Conservation (phyloP, 2,329 filamentous ascomycete species). For the Ilyonectria mors-panacis region DNA sequence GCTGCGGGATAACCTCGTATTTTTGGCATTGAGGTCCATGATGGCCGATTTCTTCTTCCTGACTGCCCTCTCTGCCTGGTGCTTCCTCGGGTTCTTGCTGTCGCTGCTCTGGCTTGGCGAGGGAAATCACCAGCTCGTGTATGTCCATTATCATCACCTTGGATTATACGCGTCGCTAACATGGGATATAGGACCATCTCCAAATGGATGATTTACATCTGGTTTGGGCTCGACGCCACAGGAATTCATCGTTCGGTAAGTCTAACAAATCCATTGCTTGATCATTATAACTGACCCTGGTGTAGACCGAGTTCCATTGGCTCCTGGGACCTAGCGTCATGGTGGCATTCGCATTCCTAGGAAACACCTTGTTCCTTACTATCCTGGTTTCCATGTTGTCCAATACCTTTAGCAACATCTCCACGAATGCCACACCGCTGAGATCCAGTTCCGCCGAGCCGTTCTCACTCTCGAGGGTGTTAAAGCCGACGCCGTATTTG, state of each 20-base stretch:
- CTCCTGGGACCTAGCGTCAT: constrained; percentile 85
- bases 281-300: constrained; percentile 20
- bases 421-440: constrained; percentile 81
- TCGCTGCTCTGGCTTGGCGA: constrained; percentile 85
- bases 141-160: constrained; percentile 42
- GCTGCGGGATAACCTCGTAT: constrained; percentile 87
- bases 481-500: constrained; percentile 86
- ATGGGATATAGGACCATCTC: constrained; percentile 71
- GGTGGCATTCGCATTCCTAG: constrained; percentile 87
- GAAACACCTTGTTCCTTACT: constrained; percentile 90
- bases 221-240: constrained; percentile 87
- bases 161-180: constrained; percentile 25
- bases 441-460: constrained; percentile 86
- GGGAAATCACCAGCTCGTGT: constrained; percentile 72
- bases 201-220: constrained; percentile 95
- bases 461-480: constrained; percentile 89
- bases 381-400: constrained; percentile 90
- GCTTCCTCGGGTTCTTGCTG: constrained; percentile 85
- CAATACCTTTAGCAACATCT: constrained; percentile 86
- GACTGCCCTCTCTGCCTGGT: constrained; percentile 83
- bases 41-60: constrained; percentile 88
- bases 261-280: constrained; percentile 1
- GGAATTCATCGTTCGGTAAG: constrained; percentile 71
- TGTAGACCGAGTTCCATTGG: constrained; percentile 79
- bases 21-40: constrained; percentile 86